Percentiles rank a stretch among this genome's conserved stretches.
Conservation (phyloP, 2,329 filamentous ascomycete species). For the Cordyceps tenuipes region DNA sequence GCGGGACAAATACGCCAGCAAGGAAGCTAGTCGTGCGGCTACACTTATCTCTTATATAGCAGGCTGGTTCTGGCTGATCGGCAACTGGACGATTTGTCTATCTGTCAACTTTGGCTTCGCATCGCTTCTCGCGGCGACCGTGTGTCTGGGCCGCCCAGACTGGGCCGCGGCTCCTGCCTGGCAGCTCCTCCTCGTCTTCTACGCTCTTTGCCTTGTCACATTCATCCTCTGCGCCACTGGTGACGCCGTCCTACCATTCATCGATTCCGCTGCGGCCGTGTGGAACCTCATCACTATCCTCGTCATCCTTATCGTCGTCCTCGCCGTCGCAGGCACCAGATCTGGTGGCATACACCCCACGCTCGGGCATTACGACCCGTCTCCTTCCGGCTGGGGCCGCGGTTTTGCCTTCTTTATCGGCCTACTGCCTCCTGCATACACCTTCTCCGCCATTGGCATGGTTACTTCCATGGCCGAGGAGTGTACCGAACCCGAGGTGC, state of each 20-base stretch:
- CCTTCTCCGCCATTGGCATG: conserved; percentile 52
- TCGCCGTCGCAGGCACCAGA: not conserved
- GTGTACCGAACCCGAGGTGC: conserved; percentile 41
- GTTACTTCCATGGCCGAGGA: conserved; percentile 56
- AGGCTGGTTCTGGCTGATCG: conserved; percentile 63
- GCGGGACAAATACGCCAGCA: too few relatives aligned
- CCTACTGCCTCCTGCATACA: conserved; percentile 48
- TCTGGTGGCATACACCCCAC: conserved; percentile 44
- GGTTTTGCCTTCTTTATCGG: conserved; percentile 55
- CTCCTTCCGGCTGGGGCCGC: conserved; percentile 46
- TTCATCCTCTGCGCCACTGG: conserved; percentile 38
- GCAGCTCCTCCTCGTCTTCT: conserved; percentile 56
- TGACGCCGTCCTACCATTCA: not conserved
- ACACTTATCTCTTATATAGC: conserved; percentile 48
- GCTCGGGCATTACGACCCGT: conserved; percentile 46
- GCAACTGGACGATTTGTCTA: conserved; percentile 59
- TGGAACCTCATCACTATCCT: not conserved
- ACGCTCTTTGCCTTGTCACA: conserved; percentile 46
- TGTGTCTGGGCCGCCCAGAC: conserved; percentile 8
- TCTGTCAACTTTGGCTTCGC: conserved; percentile 64
- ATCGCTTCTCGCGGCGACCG: conserved; percentile 29
- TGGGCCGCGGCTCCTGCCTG: conserved; percentile 25
- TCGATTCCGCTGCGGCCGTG: not conserved
- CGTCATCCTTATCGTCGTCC: not conserved
- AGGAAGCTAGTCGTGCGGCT: not conserved